phyloP scores from a whole-genome alignment of 2,329 filamentous ascomycete species.

The Pseudogymnoascus sp. region DNA sequence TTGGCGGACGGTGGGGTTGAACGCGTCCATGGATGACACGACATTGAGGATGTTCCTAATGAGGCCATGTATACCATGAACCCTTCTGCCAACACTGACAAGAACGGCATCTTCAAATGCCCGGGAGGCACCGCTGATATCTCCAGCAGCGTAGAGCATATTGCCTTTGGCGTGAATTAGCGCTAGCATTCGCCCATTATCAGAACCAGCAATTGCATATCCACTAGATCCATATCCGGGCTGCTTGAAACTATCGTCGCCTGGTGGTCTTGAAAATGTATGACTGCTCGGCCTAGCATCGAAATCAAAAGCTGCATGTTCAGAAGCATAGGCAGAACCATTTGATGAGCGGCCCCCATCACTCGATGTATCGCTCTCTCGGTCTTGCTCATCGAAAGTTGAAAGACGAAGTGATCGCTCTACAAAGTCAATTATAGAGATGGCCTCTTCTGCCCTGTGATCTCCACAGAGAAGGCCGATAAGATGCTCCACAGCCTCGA shows the following conservation, averaged over 20 bases:
- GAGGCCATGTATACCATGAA: slow-evolving; percentile 66
- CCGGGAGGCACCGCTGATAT: slow-evolving; percentile 70
- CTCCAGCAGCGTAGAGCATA: slow-evolving; percentile 85
- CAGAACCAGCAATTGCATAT: slow-evolving; percentile 73
- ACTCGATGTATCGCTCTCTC: slow-evolving; percentile 52
- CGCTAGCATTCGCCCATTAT: slow-evolving; percentile 90
- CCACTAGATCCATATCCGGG: slow-evolving; percentile 67
- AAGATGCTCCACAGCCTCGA: slow-evolving; percentile 92
- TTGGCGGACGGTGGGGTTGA: slow-evolving; percentile 6
- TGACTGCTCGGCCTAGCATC: slow-evolving; percentile 20
- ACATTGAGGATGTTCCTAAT: slow-evolving; percentile 71
- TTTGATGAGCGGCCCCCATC: slow-evolving; percentile 34
- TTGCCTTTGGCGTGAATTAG: slow-evolving; percentile 97
- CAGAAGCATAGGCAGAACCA: slow-evolving; percentile 20
- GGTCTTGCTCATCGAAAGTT: slow-evolving; percentile 42
- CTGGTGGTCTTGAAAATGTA: slow-evolving; percentile 14
- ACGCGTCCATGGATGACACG: slow-evolving; percentile 38
- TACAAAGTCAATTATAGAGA: slow-evolving; percentile 79
- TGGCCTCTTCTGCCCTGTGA: slow-evolving; percentile 74
- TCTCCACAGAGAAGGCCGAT: slow-evolving; percentile 78
- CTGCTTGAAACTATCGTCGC: slow-evolving; percentile 19
- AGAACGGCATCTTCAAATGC: slow-evolving; percentile 94
- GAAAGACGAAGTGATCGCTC: slow-evolving; percentile 61
- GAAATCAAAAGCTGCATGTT: slow-evolving; percentile 22
- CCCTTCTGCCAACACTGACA: slow-evolving; percentile 69